Evolutionary conservation across 179 eudicot species (phyloP).

Genomic region (Camellia oleifera): DNA sequence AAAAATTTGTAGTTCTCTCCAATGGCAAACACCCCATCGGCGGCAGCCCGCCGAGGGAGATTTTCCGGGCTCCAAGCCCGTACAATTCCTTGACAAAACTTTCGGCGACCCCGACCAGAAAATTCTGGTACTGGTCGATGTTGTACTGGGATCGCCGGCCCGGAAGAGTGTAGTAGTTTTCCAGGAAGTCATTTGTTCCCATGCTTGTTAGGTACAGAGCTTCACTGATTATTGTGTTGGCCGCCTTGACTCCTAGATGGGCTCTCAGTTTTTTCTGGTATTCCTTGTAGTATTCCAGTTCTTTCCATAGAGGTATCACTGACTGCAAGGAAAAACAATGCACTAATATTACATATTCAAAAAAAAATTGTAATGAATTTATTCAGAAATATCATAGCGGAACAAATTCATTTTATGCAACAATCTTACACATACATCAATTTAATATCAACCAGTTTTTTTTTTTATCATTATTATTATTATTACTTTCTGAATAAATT

Average conservation of each 20-base stretch:
- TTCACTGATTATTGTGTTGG: constrained; percentile 32
- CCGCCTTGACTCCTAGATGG: constrained; percentile 43
- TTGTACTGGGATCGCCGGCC: constrained; percentile 27
- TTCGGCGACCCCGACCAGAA: constrained; percentile 35
- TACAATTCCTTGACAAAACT: constrained; percentile 35
- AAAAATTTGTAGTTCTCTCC: constrained; percentile 50
- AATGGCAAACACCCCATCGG: constrained; percentile 89
- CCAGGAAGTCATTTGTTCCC: constrained; percentile 77
- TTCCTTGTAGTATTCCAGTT: constrained; percentile 63
- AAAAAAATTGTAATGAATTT: too few species aligned
- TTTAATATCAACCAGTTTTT: too few species aligned
- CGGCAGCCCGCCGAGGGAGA: constrained; percentile 52
- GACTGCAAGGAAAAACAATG: constrained; percentile 29
- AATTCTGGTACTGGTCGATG: constrained; percentile 36
- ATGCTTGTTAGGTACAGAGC: constrained; percentile 52
- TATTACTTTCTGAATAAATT: too few species aligned
- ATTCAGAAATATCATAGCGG: too few species aligned
- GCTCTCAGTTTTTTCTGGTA: constrained; percentile 47
- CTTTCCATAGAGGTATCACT: constrained; percentile 75
- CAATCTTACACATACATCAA: too few species aligned
- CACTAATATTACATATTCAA: not conserved
- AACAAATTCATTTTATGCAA: too few species aligned
- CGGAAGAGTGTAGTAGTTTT: constrained; percentile 54
- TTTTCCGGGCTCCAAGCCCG: constrained; percentile 61
- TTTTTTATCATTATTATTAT: too few species aligned